phyloP scores from a whole-genome alignment of 2,329 filamentous ascomycete genomes.

The Fusarium virguliforme region DNA sequence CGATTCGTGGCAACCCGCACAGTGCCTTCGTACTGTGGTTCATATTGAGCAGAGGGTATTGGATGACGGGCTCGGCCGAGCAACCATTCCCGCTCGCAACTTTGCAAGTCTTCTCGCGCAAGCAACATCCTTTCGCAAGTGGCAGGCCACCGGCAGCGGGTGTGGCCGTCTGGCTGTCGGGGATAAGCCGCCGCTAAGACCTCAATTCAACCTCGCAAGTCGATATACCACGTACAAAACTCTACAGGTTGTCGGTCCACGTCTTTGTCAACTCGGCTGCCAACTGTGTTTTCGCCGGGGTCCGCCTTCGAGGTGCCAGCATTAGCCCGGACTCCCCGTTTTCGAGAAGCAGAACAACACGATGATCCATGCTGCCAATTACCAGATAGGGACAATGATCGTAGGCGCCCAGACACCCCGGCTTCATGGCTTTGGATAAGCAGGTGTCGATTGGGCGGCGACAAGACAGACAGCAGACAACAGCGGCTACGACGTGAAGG shows the following conservation, averaged over 20 bases:
- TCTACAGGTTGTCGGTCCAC: neutral
- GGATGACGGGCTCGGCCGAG: conserved; percentile 13
- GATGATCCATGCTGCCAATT: conserved; percentile 10
- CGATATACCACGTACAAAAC: neutral
- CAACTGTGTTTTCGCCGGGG: neutral
- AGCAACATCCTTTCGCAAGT: neutral
- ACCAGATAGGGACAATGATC: conserved; percentile 26
- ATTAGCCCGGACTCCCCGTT: conserved; percentile 15
- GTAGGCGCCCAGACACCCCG: conserved; percentile 14
- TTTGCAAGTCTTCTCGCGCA: neutral
- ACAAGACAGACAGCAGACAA: conserved; percentile 10
- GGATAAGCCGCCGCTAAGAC: conserved; percentile 12
- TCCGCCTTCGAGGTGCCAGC: conserved; percentile 11
- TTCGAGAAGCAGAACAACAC: conserved; percentile 20
- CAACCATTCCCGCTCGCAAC: conserved; percentile 5
- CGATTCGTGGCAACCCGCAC: conserved; percentile 14
- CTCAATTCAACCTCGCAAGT: neutral
- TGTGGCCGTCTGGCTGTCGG: conserved; percentile 7
- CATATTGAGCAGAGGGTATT: conserved; percentile 6
- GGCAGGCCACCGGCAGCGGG: neutral
- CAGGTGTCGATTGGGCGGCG: conserved; percentile 20
- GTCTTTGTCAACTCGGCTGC: neutral
- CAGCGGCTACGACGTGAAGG: conserved; percentile 6
- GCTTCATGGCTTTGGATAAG: conserved; percentile 14
- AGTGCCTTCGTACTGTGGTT: conserved; percentile 13